These are phyloP conservation scores for Agrocybe chaxingu DNA, from an alignment of 768 basidiomycete genomes.

Conservation along the genomic window DNA sequence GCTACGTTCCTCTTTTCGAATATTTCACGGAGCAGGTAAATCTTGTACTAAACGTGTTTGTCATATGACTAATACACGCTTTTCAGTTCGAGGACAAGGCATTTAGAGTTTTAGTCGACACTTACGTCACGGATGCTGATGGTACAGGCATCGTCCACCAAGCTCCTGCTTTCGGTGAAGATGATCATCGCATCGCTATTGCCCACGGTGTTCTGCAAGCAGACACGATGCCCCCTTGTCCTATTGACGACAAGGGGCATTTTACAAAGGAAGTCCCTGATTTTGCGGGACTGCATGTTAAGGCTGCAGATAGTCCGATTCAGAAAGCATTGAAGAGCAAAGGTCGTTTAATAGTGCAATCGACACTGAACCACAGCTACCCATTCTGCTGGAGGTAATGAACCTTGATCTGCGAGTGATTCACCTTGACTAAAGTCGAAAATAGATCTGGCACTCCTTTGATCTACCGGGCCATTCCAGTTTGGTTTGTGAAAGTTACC, in stretches of 20 bases:
- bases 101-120: conserved; percentile 85
- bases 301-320: conserved; percentile 94
- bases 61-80: not conserved
- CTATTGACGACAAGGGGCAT: conserved; percentile 84
- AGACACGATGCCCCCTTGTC: conserved; percentile 96
- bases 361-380: conserved; percentile 85
- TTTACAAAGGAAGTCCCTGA: conserved; percentile 91
- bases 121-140: conserved; percentile 88
- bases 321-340: conserved; percentile 86
- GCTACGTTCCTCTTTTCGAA: conserved; percentile 92
- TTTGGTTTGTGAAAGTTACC: conserved; percentile 92
- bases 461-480: conserved; percentile 93
- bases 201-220: conserved; percentile 76
- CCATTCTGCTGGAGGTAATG: conserved; percentile 94
- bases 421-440: not conserved
- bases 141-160: conserved; percentile 99
- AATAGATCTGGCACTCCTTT: conserved; percentile 89
- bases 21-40: conserved; percentile 92
- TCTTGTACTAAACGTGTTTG: not conserved
- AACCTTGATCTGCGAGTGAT: conserved; percentile 4
- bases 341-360: conserved; percentile 84
- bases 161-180: conserved; percentile 97
- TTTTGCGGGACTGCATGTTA: conserved; percentile 85
- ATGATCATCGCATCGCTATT: conserved; percentile 93
- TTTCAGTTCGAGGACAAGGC: conserved; percentile 84